Conservation (phyloP, 306 rosid genomes). For the Cercis canadensis region DNA sequence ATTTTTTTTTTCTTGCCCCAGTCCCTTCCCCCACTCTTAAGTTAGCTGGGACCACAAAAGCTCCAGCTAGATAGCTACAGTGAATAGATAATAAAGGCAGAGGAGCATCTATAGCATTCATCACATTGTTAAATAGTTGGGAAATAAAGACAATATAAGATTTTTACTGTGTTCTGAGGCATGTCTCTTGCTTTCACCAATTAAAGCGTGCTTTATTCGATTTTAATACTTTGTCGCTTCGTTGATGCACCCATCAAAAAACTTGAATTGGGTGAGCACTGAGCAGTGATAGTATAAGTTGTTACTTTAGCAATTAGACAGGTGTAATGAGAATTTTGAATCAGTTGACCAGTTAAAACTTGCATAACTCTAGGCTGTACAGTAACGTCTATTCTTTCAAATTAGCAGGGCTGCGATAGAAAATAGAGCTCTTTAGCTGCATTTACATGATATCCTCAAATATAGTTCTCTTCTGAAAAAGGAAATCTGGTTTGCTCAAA, state of each 20-base stretch:
- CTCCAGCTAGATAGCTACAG: not conserved
- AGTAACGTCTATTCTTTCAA: too few relatives aligned
- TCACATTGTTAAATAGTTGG: not conserved
- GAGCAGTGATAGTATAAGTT: not conserved
- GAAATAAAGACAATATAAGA: not conserved
- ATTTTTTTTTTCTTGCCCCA: not conserved
- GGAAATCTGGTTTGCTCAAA: too few relatives aligned
- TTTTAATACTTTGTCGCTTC: not conserved
- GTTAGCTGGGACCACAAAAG: not conserved
- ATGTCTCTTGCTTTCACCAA: not conserved
- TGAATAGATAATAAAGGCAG: not conserved
- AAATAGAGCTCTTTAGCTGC: too few relatives aligned
- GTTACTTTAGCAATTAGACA: too few relatives aligned
- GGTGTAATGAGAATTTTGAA: too few relatives aligned
- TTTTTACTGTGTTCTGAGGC: not conserved
- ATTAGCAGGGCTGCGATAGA: too few relatives aligned
- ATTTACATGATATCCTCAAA: too few relatives aligned
- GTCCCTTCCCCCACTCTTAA: not conserved
- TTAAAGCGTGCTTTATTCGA: not conserved
- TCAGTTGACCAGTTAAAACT: too few relatives aligned
- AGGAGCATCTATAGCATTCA: conserved; percentile 8
- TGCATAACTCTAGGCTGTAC: too few relatives aligned
- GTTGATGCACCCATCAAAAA: not conserved
- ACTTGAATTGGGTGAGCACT: not conserved
- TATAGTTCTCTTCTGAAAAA: too few relatives aligned